Conservation (phyloP, 2,329 filamentous ascomycete species). For the Trichoderma guizhouense region DNA sequence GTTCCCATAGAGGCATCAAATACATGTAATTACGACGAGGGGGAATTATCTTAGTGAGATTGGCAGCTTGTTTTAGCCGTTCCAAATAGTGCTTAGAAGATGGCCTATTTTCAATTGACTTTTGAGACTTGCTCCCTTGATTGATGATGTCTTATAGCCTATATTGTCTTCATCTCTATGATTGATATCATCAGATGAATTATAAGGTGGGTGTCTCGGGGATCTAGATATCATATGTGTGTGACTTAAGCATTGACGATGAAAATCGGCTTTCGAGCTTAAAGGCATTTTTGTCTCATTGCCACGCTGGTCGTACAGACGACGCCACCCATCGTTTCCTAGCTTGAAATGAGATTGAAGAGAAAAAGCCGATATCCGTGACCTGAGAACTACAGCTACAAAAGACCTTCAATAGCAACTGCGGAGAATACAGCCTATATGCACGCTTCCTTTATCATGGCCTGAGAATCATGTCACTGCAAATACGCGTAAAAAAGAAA, state of each 20-base stretch:
- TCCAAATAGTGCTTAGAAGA: not conserved
- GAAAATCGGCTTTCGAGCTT: not conserved
- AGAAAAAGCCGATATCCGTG: not conserved
- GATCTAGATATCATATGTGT: not conserved
- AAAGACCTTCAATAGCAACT: not conserved
- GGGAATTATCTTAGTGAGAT: not conserved
- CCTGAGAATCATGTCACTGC: not conserved
- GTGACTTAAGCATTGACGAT: not conserved
- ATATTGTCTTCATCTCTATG: not conserved
- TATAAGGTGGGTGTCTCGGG: not conserved
- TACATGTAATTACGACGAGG: not conserved
- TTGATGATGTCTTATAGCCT: not conserved
- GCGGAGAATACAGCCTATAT: not conserved
- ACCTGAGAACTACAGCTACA: not conserved
- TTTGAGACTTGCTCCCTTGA: not conserved
- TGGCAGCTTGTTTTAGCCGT: not conserved
- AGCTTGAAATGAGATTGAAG: not conserved
- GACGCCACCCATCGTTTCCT: not conserved
- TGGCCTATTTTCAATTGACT: not conserved
- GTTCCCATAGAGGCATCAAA: not conserved
- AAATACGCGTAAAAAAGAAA: not conserved
- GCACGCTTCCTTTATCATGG: not conserved
- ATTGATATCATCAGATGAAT: not conserved
- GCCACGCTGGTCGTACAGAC: not conserved
- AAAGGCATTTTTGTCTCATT: not conserved